phyloP scores from a whole-genome alignment of 495 filamentous ascomycete species.

The Neurospora sp. region DNA sequence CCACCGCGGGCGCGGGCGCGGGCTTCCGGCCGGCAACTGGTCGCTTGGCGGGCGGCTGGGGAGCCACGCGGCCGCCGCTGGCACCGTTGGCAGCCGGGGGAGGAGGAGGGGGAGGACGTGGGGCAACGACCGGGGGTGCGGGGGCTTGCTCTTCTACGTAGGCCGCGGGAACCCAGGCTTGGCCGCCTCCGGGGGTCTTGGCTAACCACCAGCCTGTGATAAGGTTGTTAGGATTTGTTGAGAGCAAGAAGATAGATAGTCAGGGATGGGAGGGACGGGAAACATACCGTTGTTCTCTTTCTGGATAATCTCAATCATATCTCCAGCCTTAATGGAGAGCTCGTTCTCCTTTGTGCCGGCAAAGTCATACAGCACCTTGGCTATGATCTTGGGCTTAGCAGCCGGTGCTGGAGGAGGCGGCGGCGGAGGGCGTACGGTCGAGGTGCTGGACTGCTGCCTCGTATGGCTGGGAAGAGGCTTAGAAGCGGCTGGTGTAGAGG shows the following conservation, averaged over 20 bases:
- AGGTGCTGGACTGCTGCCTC: conserved; percentile 32
- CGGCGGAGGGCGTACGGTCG: conserved; percentile 49
- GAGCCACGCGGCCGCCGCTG: conserved; percentile 55
- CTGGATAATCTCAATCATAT: conserved; percentile 73
- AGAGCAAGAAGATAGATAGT: neutral
- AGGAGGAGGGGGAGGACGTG: conserved; percentile 36
- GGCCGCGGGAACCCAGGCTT: conserved; percentile 89
- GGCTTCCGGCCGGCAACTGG: conserved; percentile 60
- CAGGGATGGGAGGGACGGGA: neutral
- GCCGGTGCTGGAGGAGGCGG: conserved; percentile 65
- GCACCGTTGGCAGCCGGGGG: conserved; percentile 40
- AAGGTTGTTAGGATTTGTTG: conserved; percentile 2
- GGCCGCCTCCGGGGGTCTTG: conserved; percentile 52
- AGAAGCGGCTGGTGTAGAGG: conserved; percentile 23
- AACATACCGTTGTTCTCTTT: conserved; percentile 85
- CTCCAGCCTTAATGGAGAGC: conserved; percentile 62
- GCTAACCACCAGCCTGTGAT: conserved; percentile 86
- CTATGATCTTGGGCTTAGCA: conserved; percentile 58
- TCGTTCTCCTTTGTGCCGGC: conserved; percentile 67
- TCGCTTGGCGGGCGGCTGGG: conserved; percentile 80
- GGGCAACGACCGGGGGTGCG: conserved; percentile 46
- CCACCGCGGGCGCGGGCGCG: conserved; percentile 28
- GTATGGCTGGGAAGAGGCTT: conserved; percentile 31
- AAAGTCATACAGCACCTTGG: conserved; percentile 86
- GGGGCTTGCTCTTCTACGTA: conserved; percentile 76